Evolutionary conservation across 331 rosid species (phyloP), one percentile per base, ranked within the genome.

Genomic region (Arachis monticola): DNA sequence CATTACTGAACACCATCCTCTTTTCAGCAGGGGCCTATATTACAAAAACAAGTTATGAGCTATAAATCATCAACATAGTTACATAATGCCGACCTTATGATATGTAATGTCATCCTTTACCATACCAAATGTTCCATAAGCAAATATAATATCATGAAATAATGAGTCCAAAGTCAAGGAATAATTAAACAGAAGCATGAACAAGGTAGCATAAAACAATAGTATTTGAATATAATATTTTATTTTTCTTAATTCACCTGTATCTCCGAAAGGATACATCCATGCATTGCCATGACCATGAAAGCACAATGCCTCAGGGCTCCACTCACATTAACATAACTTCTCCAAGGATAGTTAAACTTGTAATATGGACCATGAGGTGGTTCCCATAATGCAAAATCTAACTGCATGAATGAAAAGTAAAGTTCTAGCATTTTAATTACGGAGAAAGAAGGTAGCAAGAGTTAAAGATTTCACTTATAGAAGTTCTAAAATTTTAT

Each of bases 271-370:
- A 91, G 95, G 59, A 91, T 84, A 72, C 92, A 89, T 71, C 97
- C 97, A 73, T 91, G 97, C 97, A 91, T 84, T 30, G 90, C 97
- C 97, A 91, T 91, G 78, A 89, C 90, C 92, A 83, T 89, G 80
- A 87, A 81, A 55, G 97, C 95, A 74, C 97, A 91, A 72, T 89
- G 92, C 85, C 97, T 89, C 72, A 91, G 69, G 64, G 97, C 90
- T 64, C 97, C 97, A 59, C 92, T 77, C 5, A 89, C 77, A 81
- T 85, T 81, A 78, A 80, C 85, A 41, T 87, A 91, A 83, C 75
- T 84, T 84, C 56, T 84, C 95, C 95, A 91, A n/a, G 97, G 95
- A 84, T 91, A 89, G 27, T 80, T 81, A 76, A 89, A 87, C 64
- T 51, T 73, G 72, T 72, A 85, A 73, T 89, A 89, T 53, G 86